These are phyloP conservation scores for Mycena chlorophos DNA, from an alignment of 768 basidiomycete species.

Conservation along the genomic window DNA sequence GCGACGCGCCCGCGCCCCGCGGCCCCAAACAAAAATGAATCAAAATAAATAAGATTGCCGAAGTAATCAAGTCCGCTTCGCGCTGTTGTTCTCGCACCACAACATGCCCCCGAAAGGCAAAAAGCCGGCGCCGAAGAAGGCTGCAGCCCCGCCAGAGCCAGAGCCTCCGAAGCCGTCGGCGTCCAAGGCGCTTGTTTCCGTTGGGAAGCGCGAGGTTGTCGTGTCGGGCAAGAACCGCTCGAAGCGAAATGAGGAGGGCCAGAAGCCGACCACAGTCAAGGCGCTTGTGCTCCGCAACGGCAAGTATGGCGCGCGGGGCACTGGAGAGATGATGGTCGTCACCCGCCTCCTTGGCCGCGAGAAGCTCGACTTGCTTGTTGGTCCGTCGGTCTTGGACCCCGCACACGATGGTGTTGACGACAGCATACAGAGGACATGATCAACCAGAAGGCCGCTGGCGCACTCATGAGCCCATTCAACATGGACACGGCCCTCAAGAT, in stretches of 20 bases:
- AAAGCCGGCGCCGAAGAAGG: neutral
- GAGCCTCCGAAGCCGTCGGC: slow-evolving; percentile 23
- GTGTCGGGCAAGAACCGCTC: slow-evolving; percentile 37
- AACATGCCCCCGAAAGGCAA: slow-evolving; percentile 30
- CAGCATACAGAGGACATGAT: slow-evolving; percentile 75
- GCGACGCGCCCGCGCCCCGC: too few relatives aligned
- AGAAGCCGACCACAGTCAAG: slow-evolving; percentile 65
- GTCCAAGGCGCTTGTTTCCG: slow-evolving; percentile 51
- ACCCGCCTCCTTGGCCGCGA: slow-evolving; percentile 72
- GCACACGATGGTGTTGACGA: too few relatives aligned
- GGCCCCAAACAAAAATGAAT: too few relatives aligned
- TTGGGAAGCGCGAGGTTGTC: slow-evolving; percentile 49
- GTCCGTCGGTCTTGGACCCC: slow-evolving; percentile 37
- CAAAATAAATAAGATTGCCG: neutral
- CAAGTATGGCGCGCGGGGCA: slow-evolving; percentile 70
- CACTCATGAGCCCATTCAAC: slow-evolving; percentile 64
- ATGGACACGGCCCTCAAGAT: slow-evolving; percentile 64
- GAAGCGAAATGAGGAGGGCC: slow-evolving; percentile 50
- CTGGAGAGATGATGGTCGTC: slow-evolving; percentile 61
- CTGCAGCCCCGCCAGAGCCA: slow-evolving; percentile 12
- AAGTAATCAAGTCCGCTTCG: slow-evolving; percentile 6
- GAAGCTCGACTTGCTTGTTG: slow-evolving; percentile 77
- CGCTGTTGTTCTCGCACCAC: slow-evolving; percentile 16
- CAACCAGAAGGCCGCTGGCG: slow-evolving; percentile 49
- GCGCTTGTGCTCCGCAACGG: slow-evolving; percentile 75